phyloP scores from a whole-genome alignment of 208 protist species.

The Angomonas desouzai region DNA sequence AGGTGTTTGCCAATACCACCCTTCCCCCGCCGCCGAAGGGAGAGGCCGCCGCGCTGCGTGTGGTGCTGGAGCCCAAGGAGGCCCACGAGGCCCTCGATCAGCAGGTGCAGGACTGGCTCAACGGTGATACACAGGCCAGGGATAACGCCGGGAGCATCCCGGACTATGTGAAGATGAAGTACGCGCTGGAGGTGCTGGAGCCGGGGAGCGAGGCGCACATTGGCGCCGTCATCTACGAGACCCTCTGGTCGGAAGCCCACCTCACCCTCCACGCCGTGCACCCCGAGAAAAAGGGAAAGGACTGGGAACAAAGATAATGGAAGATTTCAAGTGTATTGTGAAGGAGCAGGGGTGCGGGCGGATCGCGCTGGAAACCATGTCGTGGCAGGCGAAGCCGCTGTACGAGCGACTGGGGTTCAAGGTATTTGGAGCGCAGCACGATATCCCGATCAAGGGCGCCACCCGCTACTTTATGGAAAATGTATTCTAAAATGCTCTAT shows the following conservation, averaged over 20 bases:
- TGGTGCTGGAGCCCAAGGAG: slow-evolving; percentile 10
- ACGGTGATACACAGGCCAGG: slow-evolving; percentile 12
- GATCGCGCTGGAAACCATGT: slow-evolving; percentile 35
- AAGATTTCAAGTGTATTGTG: slow-evolving; percentile 17
- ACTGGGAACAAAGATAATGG: slow-evolving; percentile 2
- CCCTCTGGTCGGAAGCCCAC: slow-evolving; percentile 16
- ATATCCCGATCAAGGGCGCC: slow-evolving; percentile 20
- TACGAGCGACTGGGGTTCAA: slow-evolving; percentile 37
- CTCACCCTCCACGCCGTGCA: slow-evolving; percentile 1
- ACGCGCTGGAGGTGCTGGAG: slow-evolving; percentile 16
- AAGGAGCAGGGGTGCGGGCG: slow-evolving; percentile 20
- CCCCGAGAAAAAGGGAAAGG: neutral
- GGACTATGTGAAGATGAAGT: slow-evolving; percentile 18
- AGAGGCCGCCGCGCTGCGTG: slow-evolving; percentile 5
- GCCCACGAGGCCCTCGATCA: neutral
- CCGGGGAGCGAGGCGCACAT: neutral
- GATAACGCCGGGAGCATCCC: slow-evolving; percentile 14
- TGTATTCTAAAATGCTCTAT: neutral
- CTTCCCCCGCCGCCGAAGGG: slow-evolving; percentile 2
- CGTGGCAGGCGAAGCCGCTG: slow-evolving; percentile 37
- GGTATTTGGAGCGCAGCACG: slow-evolving; percentile 24
- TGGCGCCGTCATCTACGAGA: slow-evolving; percentile 26
- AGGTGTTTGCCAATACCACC: slow-evolving; percentile 16
- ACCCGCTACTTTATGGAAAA: slow-evolving; percentile 13
- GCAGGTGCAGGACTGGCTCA: slow-evolving; percentile 20